Evolutionary conservation across 768 basidiomycete genomes (phyloP), one percentile per base, ranked within the genome.

Genomic region (Amanita fuliginea): DNA sequence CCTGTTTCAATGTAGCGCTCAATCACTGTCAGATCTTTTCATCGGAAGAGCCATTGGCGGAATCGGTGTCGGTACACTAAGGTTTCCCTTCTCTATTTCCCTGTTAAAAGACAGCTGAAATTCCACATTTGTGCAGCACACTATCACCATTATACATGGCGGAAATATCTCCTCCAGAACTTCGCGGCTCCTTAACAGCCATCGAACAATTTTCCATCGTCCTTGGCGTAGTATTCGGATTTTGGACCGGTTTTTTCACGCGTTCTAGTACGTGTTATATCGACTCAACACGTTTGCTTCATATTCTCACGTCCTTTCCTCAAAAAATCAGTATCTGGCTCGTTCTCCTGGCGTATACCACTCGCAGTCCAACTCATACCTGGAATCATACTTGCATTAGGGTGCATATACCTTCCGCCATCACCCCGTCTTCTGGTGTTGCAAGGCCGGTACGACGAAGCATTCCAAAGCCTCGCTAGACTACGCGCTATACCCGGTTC

Each of bases 131-230:
- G 49, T 26, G 3, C 45, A 87, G 86, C 58, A 87, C 83, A 78
- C 68, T 88, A n/a, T 78, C 79, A 0, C 85, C 86, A 0, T 66
- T 89, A 19, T 90, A 89, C 62, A 87, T 89, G 73, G 80, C 86
- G 1, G 87, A 91, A 64, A 91, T 91, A 46, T 83, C 83, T 53
- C 77, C 86, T 8, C 86, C 87, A 0, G 86, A 88, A 62, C 71
- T 83, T 0, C 75, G 88, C 13, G 87, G 87, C 8, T 86, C 86
- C 0, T 72, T 91, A 16, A 72, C 89, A 64, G 80, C 86, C 1
- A 68, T 91, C 2, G 87, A 91, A 57, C 87, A 90, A 51, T 73
- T 88, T 37, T 77, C 83, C 16, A 91, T 91, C 44, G 86, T 90
- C 11, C 65, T 83, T 0, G 88, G 87, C 2, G 86, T 88, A 4